Evolutionary conservation across 306 rosid species (phyloP).

Genomic region (Trifolium subterraneum): DNA sequence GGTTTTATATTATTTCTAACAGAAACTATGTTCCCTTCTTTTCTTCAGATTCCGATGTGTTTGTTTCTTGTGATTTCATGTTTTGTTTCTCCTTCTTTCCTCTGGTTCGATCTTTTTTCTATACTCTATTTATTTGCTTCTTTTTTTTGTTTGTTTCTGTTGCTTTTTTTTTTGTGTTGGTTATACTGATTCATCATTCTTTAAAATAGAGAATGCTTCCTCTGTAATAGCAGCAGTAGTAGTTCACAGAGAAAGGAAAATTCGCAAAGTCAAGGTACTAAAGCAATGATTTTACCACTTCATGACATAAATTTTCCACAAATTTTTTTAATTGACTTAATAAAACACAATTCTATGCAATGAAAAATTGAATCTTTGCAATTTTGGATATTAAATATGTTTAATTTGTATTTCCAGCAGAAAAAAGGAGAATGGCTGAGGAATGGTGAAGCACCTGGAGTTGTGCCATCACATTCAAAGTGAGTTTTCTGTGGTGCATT

Average conservation of each 20-base stretch:
- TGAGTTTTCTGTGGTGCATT: slow-evolving; percentile 53
- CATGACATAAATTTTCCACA: neutral
- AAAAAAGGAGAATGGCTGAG: slow-evolving; percentile 68
- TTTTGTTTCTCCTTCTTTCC: too few relatives aligned
- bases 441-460: slow-evolving; percentile 73
- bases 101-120: too few relatives aligned
- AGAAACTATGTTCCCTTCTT: too few relatives aligned
- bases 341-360: slow-evolving; percentile 19
- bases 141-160: too few relatives aligned
- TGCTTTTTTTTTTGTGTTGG: too few relatives aligned
- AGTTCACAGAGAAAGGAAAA: slow-evolving; percentile 68
- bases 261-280: slow-evolving; percentile 74
- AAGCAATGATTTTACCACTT: slow-evolving; percentile 21
- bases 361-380: slow-evolving; percentile 30
- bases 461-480: slow-evolving; percentile 77
- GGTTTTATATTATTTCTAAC: too few relatives aligned
- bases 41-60: too few relatives aligned
- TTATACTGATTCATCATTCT: slow-evolving; percentile 92
- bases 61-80: too few relatives aligned
- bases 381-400: slow-evolving; percentile 21
- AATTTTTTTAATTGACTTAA: slow-evolving; percentile 17
- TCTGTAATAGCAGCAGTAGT: slow-evolving; percentile 47
- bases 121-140: too few relatives aligned
- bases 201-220: slow-evolving; percentile 63
- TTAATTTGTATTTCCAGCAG: slow-evolving; percentile 51